These are phyloP conservation scores for Iberis pinnata DNA, from an alignment of 345 rosid genomes.

Conservation along the genomic window DNA sequence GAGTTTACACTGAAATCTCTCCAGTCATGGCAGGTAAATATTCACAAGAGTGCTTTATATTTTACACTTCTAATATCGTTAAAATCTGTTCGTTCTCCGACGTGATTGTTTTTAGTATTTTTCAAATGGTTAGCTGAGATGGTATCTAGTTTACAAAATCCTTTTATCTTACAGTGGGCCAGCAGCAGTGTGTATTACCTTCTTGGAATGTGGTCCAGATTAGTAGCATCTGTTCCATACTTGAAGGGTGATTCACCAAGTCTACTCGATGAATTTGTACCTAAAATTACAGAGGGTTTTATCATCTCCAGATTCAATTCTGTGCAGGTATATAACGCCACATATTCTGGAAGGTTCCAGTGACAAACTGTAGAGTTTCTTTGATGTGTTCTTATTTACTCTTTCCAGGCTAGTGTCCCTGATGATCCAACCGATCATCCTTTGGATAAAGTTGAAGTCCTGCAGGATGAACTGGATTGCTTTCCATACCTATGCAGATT, in stretches of 20 bases:
- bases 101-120: constrained; percentile 3
- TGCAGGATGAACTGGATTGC: constrained; percentile 98
- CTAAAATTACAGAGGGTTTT: constrained; percentile 94
- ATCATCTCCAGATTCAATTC: constrained; percentile 92
- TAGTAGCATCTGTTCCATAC: constrained; percentile 90
- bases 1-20: constrained; percentile 91
- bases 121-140: constrained; percentile 13
- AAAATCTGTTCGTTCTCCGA: constrained; percentile 1
- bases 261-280: constrained; percentile 94
- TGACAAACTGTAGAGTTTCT: not conserved
- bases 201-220: constrained; percentile 91
- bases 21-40: constrained; percentile 93
- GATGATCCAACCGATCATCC: constrained; percentile 86
- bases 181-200: constrained; percentile 99
- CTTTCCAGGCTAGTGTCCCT: constrained; percentile 59
- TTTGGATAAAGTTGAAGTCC: constrained; percentile 92
- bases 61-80: constrained; percentile 8
- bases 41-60: constrained; percentile 7
- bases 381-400: constrained; percentile 11
- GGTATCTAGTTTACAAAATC: no score
- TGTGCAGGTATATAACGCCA: constrained; percentile 53
- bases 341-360: not conserved
- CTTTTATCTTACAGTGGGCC: constrained; percentile 76
- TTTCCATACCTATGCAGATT: constrained; percentile 96
- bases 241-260: constrained; percentile 97